These are phyloP conservation scores for Styphnolobium japonicum DNA, from an alignment of 306 rosid genomes.

Conservation along the genomic window DNA sequence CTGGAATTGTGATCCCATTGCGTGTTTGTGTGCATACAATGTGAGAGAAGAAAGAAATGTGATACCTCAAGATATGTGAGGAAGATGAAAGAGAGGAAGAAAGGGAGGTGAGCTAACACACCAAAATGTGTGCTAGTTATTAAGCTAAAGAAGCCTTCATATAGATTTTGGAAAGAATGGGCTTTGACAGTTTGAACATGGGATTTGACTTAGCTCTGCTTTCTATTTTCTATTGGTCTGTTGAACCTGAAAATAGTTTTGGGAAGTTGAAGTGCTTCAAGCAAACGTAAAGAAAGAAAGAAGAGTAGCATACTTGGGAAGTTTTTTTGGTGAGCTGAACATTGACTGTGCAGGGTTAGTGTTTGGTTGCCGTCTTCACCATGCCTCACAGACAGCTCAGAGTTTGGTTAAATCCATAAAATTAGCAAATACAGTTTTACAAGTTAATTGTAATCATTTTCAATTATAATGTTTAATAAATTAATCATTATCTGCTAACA, in stretches of 20 bases:
- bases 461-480: too few species aligned
- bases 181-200: conserved; percentile 12
- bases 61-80: conserved; percentile 31
- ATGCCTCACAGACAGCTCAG: conserved; percentile 24
- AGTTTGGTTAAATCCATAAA: conserved; percentile 37
- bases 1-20: conserved; percentile 51
- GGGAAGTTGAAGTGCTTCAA: conserved; percentile 29
- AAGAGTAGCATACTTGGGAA: conserved; percentile 7
- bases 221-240: conserved; percentile 32
- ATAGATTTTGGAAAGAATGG: conserved; percentile 27
- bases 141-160: conserved; percentile 35
- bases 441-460: conserved; percentile 8
- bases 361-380: conserved; percentile 72
- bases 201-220: conserved; percentile 31
- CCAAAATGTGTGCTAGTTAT: conserved; percentile 51
- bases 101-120: conserved; percentile 81
- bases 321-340: conserved; percentile 65
- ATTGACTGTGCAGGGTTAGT: conserved; percentile 55
- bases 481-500: background rate
- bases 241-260: conserved; percentile 13
- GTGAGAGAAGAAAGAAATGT: conserved; percentile 30
- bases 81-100: conserved; percentile 22
- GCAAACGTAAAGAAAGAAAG: conserved; percentile 28
- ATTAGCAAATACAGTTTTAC: conserved; percentile 16
- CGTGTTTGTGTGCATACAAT: conserved; percentile 29